Percentiles rank a stretch among this genome's conserved stretches.
Evolutionary conservation across 208 protist species (phyloP).

Genomic region (Trypanosoma theileri): DNA sequence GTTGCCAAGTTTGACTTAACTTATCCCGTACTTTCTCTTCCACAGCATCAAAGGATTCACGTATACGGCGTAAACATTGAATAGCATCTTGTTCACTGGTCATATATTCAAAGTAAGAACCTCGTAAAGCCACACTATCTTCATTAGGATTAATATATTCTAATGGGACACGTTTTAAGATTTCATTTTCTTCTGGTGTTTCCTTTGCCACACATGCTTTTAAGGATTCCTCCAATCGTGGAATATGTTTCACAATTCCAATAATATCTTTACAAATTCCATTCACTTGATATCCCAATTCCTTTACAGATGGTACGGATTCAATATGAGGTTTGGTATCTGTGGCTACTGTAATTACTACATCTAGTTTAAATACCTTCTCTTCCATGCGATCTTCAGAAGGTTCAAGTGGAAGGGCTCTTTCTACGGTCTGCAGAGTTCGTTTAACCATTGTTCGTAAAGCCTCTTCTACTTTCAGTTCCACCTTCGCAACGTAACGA

Average conservation of each 20-base stretch:
- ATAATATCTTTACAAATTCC: constrained; percentile 92
- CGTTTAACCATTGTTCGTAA: constrained; percentile 94
- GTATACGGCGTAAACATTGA: constrained; percentile 87
- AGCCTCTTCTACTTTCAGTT: constrained; percentile 94
- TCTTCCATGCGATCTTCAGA: constrained; percentile 85
- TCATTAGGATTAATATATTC: constrained; percentile 57
- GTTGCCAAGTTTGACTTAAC: constrained; percentile 94
- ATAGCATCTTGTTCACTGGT: constrained; percentile 94
- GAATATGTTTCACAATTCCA: constrained; percentile 83
- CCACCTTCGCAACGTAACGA: constrained; percentile 89
- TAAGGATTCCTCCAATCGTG: constrained; percentile 87
- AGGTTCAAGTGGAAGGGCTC: constrained; percentile 89
- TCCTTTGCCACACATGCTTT: constrained; percentile 48
- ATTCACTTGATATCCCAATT: constrained; percentile 91
- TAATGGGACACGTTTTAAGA: constrained; percentile 49
- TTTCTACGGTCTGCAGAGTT: constrained; percentile 91
- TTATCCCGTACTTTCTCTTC: constrained; percentile 92
- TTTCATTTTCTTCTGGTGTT: constrained; percentile 50
- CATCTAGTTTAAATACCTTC: constrained; percentile 94
- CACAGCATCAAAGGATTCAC: constrained; percentile 89
- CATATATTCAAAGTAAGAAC: constrained; percentile 95
- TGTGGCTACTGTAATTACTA: constrained; percentile 89
- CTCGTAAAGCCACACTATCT: constrained; percentile 55
- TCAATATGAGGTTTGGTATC: constrained; percentile 86
- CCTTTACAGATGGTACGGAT: constrained; percentile 87